Base-by-base conservation (phyloP, 352 stramenopile species). In the Globisporangium polare region DNA sequence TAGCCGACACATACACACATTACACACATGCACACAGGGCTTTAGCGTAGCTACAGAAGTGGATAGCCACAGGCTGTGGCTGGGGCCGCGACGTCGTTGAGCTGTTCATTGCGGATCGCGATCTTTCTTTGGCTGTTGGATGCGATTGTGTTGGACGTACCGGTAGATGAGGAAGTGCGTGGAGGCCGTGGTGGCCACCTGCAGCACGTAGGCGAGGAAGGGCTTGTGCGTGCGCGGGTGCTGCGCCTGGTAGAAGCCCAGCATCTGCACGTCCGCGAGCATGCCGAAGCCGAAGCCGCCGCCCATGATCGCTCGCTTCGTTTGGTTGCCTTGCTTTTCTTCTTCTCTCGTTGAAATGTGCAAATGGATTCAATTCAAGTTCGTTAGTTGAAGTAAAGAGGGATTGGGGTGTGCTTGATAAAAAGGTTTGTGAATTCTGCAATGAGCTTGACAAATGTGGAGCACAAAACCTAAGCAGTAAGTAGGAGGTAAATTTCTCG, bases 211-310 rank as follows among this genome's bases (percentile, higher is more conserved):
- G 17, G 81, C 76, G 27, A 93, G 60, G 65, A 88, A 93, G 22
- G 69, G 67, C 65, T 77, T 77, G 43, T 71, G 67, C 33, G 72
- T 72, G 42, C 69, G 65, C 17, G 51, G 24, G 61, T 88, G 72
- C 72, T 83, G 75, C 43, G 81, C 83, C 63, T 87, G 76, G 75
- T 90, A 93, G 70, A 86, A 93, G 46, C 84, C 84, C 63, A 91
- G 69, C 72, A 93, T 80, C 71, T 90, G 76, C 65, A 93, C 80
- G 62, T 88, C 75, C 35, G 68, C 60, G 47, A 91, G 72, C 68
- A 81, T 71, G 42, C 73, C 76, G 63, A 90, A 91, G 71, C 71
- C 72, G 33, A 88, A 77, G 68, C 77, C 80, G 62, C 75, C 70
- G 58, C 69, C 69, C 67, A 68, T 74, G 26, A 13, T 61, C 13